Percentiles rank a stretch among this genome's conserved stretches.
phyloP scores from a whole-genome alignment of 2,329 filamentous ascomycete genomes.

The Stemphylium vesicarium region DNA sequence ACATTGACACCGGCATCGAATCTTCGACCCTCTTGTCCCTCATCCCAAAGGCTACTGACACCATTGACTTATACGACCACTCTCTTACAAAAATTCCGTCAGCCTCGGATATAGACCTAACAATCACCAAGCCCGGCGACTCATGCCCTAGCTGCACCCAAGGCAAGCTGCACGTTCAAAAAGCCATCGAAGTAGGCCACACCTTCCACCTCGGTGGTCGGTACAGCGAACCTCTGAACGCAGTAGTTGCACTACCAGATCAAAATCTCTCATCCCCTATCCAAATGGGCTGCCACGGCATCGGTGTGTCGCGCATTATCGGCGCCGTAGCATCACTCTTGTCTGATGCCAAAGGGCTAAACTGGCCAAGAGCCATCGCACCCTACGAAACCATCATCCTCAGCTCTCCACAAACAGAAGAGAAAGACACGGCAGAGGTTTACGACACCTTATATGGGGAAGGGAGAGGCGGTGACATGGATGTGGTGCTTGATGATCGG shows the following conservation, averaged over 20 bases:
- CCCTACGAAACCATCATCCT: constrained; percentile 81
- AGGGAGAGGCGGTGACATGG: constrained; percentile 10
- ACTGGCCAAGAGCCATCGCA: constrained; percentile 86
- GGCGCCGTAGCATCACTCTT: constrained; percentile 82
- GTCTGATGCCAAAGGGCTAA: constrained; percentile 71
- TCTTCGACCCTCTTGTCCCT: constrained; percentile 25
- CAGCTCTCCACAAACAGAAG: constrained; percentile 52
- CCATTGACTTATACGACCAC: constrained; percentile 29
- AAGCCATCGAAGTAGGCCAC: constrained; percentile 88
- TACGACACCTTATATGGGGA: constrained; percentile 64
- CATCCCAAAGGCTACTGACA: constrained; percentile 24
- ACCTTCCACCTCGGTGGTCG: constrained; percentile 93
- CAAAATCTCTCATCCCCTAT: constrained; percentile 60
- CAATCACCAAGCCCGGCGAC: constrained; percentile 71
- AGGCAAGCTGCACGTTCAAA: constrained; percentile 69
- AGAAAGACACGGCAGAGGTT: constrained; percentile 61
- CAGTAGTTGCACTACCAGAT: constrained; percentile 61
- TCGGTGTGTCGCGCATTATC: constrained; percentile 89
- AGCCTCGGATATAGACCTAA: constrained; percentile 58
- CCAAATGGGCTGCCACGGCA: constrained; percentile 96
- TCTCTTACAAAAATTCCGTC: constrained; percentile 8
- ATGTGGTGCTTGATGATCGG: constrained; percentile 50
- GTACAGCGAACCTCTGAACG: constrained; percentile 78
- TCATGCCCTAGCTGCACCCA: constrained; percentile 72
- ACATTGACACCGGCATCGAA: constrained; percentile 74